These are phyloP conservation scores for Plasmodium inui DNA, from an alignment of 169 alveolate species.

Conservation along the genomic window DNA sequence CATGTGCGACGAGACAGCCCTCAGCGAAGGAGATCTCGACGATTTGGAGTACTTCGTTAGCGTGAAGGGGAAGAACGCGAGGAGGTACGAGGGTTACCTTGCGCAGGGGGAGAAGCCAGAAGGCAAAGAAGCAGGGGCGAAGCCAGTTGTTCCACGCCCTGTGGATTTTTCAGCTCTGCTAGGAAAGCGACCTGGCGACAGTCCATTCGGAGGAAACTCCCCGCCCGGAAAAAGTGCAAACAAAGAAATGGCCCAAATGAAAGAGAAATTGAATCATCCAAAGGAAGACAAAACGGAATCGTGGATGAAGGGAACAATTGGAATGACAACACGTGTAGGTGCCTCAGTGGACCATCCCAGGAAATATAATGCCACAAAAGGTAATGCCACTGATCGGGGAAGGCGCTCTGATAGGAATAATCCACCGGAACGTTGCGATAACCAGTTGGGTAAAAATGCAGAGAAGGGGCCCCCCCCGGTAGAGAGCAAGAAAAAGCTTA, in stretches of 20 bases:
- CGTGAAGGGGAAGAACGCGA: conserved; percentile 9
- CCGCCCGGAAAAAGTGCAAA: background rate
- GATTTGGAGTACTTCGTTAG: conserved; percentile 15
- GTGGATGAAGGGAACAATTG: background rate
- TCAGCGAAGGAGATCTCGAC: conserved; percentile 11
- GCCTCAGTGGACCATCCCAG: background rate
- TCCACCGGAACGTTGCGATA: background rate
- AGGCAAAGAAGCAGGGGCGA: background rate
- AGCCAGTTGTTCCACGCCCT: background rate
- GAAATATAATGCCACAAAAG: background rate
- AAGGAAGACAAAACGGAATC: background rate
- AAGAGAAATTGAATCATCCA: background rate
- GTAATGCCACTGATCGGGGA: background rate
- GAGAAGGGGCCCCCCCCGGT: background rate
- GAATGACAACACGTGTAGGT: background rate
- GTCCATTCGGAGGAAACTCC: background rate
- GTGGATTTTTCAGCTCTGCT: background rate
- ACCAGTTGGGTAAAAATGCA: background rate
- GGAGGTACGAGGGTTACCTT: background rate
- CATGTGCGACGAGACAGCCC: conserved; percentile 8
- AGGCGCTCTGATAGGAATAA: background rate
- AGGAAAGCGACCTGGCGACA: background rate
- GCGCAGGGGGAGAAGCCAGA: background rate
- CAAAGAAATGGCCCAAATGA: background rate
- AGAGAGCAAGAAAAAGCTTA: background rate